Evolutionary conservation across 192 early-diverging fungal genomes (phyloP).

Genomic region (Tieghemiomyces parasiticus): DNA sequence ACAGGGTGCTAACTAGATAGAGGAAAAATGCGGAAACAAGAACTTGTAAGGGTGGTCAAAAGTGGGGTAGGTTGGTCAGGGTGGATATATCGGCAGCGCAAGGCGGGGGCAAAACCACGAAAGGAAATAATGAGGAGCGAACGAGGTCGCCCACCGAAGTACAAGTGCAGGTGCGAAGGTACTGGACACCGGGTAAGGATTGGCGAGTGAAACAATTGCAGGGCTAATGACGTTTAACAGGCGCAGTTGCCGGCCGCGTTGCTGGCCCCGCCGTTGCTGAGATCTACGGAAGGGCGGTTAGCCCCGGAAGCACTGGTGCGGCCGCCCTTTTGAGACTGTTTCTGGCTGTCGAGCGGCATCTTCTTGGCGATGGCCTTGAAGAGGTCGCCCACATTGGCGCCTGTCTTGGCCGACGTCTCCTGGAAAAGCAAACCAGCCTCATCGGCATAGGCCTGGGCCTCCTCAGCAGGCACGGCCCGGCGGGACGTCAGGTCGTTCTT

Average conservation of each 20-base stretch:
- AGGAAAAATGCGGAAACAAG: too few relatives aligned
- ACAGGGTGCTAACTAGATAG: too few relatives aligned
- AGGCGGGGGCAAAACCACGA: too few relatives aligned
- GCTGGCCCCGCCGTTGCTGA: background rate
- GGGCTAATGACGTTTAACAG: too few relatives aligned
- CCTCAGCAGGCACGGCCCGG: constrained; percentile 52
- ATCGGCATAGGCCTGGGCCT: constrained; percentile 45
- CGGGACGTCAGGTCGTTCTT: constrained; percentile 46
- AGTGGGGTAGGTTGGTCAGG: too few relatives aligned
- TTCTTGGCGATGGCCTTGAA: constrained; percentile 48
- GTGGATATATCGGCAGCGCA: too few relatives aligned
- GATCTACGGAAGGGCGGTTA: constrained; percentile 1
- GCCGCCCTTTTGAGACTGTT: constrained; percentile 19
- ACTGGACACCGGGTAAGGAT: too few relatives aligned
- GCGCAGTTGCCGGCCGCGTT: constrained; percentile 18
- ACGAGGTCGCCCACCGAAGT: too few relatives aligned
- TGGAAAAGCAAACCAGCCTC: constrained; percentile 47
- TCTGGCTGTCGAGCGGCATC: constrained; percentile 40
- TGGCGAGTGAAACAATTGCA: too few relatives aligned
- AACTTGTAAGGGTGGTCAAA: too few relatives aligned
- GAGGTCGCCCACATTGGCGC: constrained; percentile 39
- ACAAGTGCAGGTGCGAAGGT: too few relatives aligned
- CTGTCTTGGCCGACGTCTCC: constrained; percentile 53
- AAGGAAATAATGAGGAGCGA: too few relatives aligned
- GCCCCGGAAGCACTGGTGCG: constrained; percentile 8